A percentile compares a stretch with the other conserved stretches of the same genome.
Conservation (phyloP, 148 eudicot species). For the Vaccinium myrtillus region DNA sequence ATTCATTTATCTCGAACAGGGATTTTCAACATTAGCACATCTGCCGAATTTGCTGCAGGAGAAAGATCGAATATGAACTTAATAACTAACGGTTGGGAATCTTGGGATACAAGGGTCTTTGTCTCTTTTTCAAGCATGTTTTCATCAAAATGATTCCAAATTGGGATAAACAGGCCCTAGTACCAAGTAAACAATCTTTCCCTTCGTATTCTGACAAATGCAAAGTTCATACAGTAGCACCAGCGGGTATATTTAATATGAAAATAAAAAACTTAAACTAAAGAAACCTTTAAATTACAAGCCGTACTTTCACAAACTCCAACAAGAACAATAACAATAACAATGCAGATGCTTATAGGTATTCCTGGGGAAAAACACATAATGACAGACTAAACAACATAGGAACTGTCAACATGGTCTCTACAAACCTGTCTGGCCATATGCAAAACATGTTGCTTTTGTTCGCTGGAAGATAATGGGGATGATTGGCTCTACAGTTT, state of each 20-base stretch:
- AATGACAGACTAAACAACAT: neutral
- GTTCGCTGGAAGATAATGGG: conserved; percentile 89
- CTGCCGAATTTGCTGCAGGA: neutral
- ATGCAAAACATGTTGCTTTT: conserved; percentile 98
- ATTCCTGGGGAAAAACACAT: conserved; percentile 9
- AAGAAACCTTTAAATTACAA: neutral
- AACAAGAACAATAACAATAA: neutral
- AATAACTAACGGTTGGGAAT: neutral
- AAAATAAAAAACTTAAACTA: neutral
- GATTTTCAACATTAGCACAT: neutral
- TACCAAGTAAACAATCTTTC: neutral
- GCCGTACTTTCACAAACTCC: neutral
- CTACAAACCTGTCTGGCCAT: conserved; percentile 91
- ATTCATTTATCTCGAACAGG: neutral
- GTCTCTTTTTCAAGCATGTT: neutral
- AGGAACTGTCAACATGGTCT: conserved; percentile 16
- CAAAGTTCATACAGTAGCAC: neutral
- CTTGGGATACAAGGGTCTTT: neutral
- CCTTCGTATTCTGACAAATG: neutral
- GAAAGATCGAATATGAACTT: neutral
- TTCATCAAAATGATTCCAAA: neutral
- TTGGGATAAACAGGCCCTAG: neutral
- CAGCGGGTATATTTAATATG: too few relatives aligned
- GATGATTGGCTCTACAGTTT: conserved; percentile 86
- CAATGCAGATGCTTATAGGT: neutral